phyloP scores from a whole-genome alignment of 768 basidiomycete species.

The Terana coerulea region DNA sequence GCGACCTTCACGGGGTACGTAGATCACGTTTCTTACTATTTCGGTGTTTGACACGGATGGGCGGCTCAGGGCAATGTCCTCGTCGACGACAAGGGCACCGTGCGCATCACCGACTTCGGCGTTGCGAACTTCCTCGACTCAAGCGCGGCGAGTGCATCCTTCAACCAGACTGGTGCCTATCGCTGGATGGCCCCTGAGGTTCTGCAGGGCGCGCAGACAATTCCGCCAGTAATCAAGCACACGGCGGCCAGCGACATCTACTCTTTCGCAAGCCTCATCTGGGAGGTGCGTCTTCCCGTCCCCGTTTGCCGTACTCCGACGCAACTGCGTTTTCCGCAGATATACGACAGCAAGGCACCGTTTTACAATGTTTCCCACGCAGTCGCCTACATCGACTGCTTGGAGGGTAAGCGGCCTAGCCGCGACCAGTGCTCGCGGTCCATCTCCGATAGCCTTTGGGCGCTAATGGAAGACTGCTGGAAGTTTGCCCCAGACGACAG shows the following conservation, averaged over 20 bases:
- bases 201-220: neutral
- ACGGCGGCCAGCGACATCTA: neutral
- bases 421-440: no score
- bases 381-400: no score
- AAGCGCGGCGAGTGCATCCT: neutral
- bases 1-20: conserved; percentile 4
- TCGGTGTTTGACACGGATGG: neutral
- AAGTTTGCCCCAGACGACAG: no score
- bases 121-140: neutral
- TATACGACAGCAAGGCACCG: no score
- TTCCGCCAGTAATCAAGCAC: neutral
- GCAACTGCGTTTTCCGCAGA: no score
- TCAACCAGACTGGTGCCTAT: neutral
- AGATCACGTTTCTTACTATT: neutral
- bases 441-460: no score
- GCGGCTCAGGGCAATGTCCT: neutral
- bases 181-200: neutral
- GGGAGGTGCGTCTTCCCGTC: neutral
- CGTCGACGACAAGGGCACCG: neutral
- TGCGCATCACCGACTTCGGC: neutral
- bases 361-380: no score
- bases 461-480: no score
- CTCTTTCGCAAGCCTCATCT: neutral
- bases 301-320: no score
- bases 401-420: no score